Conservation (phyloP, 106 monocot genomes). For the Dioscorea zingiberensis region DNA sequence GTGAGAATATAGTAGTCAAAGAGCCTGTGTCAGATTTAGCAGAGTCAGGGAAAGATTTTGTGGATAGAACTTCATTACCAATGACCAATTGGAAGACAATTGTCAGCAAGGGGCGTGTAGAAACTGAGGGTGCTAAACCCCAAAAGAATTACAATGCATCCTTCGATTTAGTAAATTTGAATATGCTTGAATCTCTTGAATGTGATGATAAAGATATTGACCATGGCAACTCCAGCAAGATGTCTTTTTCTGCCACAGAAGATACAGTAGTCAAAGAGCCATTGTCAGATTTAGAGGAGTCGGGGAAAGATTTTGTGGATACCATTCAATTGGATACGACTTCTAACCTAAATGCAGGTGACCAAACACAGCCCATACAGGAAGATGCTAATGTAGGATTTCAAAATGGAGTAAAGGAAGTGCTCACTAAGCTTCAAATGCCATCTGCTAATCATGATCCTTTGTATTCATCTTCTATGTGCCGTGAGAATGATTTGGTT, state of each 20-base stretch:
- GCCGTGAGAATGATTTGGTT: neutral
- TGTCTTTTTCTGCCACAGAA: no score
- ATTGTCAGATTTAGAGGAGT: neutral
- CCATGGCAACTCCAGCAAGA: no score
- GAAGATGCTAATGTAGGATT: neutral
- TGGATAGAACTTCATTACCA: no score
- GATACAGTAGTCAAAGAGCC: neutral
- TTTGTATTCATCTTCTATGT: neutral
- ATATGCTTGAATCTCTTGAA: no score
- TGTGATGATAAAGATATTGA: no score
- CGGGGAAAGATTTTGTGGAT: neutral
- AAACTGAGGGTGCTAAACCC: no score
- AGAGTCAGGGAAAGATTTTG: neutral
- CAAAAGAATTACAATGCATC: no score
- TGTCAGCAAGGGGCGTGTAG: no score
- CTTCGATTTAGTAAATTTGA: no score
- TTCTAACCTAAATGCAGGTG: no score
- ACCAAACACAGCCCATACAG: no score
- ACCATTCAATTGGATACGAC: neutral
- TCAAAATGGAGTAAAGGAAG: neutral
- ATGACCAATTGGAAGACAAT: no score
- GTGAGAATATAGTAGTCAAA: neutral
- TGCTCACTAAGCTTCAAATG: constrained; percentile 3
- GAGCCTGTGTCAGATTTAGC: neutral
- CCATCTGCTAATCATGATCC: neutral